Conservation (phyloP, 176 grass and related monocot species). For the Cenchrus fungigraminus region DNA sequence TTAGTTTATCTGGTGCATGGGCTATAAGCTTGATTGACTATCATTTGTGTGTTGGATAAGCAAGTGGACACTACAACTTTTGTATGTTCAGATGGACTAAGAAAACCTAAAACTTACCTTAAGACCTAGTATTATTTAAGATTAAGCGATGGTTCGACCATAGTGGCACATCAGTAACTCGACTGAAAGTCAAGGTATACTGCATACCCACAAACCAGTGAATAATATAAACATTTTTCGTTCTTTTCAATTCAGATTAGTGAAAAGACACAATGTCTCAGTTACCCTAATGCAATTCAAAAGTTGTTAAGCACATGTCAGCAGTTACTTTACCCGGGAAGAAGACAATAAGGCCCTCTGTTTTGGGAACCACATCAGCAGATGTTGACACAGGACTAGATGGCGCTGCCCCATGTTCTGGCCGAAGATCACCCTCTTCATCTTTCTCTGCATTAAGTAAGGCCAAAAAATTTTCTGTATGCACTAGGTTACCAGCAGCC, state of each 20-base stretch:
- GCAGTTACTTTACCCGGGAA: constrained; percentile 77
- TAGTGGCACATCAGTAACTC: not conserved
- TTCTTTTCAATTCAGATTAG: constrained; percentile 14
- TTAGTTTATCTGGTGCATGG: not conserved
- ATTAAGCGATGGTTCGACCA: not conserved
- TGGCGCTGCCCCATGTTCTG: constrained; percentile 52
- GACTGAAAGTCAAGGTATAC: not conserved
- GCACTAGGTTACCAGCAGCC: constrained; percentile 82
- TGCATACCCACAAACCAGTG: not conserved
- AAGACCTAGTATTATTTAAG: constrained; percentile 16
- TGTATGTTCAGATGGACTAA: constrained; percentile 4
- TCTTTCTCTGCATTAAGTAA: constrained; percentile 73
- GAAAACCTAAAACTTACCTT: not conserved
- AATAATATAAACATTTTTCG: not conserved
- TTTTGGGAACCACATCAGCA: constrained; percentile 72
- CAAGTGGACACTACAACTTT: not conserved
- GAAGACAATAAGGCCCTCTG: constrained; percentile 89
- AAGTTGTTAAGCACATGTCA: constrained; percentile 1
- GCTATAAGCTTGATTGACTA: not conserved
- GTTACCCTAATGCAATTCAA: constrained; percentile 4
- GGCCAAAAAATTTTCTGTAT: constrained; percentile 87
- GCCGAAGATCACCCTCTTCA: constrained; percentile 87
- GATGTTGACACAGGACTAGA: constrained; percentile 50
- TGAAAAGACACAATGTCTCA: not conserved
- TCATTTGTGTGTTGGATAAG: not conserved